Percentiles rank a stretch among this genome's conserved stretches.
Conservation (phyloP, 2,329 filamentous ascomycete species). For the Diplocarpon rosae region DNA sequence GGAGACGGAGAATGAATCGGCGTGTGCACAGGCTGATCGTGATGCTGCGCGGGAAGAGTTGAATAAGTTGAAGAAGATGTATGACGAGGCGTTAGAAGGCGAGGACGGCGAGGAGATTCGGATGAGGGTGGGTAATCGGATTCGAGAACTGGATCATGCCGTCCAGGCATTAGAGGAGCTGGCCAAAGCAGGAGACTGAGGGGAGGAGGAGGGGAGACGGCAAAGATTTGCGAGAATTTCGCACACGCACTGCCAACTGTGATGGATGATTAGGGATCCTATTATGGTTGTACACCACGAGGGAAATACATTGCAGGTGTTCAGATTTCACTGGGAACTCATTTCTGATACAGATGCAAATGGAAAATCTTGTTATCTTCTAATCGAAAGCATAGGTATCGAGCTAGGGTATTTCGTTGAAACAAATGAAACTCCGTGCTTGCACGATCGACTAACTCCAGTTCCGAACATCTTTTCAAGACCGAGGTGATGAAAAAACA, state of each 20-base stretch:
- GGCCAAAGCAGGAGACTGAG: conserved; percentile 16
- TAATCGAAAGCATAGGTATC: conserved; percentile 3
- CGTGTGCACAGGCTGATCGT: conserved; percentile 36
- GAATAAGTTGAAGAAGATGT: conserved; percentile 28
- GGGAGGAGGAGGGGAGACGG: not conserved
- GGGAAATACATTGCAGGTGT: not conserved
- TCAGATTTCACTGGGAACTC: not conserved
- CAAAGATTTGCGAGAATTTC: not conserved
- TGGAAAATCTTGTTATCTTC: too few species aligned
- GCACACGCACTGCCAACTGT: not conserved
- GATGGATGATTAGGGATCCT: not conserved
- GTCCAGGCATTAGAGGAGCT: conserved; percentile 32
- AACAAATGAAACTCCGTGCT: conserved; percentile 1
- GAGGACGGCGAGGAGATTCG: conserved; percentile 32
- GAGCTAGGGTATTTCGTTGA: conserved; percentile 3
- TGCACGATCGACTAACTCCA: not conserved
- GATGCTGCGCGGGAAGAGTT: conserved; percentile 35
- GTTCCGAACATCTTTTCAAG: not conserved
- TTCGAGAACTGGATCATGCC: conserved; percentile 36
- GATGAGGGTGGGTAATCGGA: conserved; percentile 32
- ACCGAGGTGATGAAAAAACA: too few species aligned
- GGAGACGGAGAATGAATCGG: conserved; percentile 33
- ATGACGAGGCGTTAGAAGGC: conserved; percentile 25
- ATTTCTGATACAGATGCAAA: too few species aligned
- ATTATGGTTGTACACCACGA: not conserved